These are phyloP conservation scores for Saccharomyces jurei DNA, from an alignment of 805 yeast genomes.

Conservation along the genomic window DNA sequence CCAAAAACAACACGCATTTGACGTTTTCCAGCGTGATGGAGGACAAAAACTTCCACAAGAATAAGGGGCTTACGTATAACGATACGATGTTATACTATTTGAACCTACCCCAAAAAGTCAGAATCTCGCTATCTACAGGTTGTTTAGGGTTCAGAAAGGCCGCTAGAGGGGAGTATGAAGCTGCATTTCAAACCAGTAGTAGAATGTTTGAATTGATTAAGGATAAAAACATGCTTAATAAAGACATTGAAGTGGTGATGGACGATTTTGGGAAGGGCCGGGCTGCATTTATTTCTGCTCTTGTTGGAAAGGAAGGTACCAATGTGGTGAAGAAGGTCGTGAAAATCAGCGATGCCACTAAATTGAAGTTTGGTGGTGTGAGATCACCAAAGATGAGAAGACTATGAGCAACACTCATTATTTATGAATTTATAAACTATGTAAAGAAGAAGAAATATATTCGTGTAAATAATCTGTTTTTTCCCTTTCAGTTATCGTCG, in stretches of 20 bases:
- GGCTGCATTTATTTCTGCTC: constrained; percentile 73
- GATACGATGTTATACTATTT: constrained; percentile 71
- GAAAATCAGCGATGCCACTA: constrained; percentile 71
- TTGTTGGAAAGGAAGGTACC: constrained; percentile 83
- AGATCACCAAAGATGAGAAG: constrained; percentile 78
- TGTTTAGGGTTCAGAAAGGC: constrained; percentile 82
- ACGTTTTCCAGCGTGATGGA: constrained; percentile 66
- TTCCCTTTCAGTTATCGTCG: constrained; percentile 11
- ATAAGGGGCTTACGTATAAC: constrained; percentile 48
- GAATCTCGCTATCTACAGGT: constrained; percentile 69
- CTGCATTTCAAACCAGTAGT: constrained; percentile 76
- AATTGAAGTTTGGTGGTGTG: constrained; percentile 86
- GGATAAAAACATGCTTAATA: constrained; percentile 48
- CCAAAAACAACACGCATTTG: constrained; percentile 74
- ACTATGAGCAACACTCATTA: constrained; percentile 32
- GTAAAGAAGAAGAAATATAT: background rate
- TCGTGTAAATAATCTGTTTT: constrained; percentile 1
- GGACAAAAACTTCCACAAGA: constrained; percentile 49
- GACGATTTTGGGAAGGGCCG: constrained; percentile 86
- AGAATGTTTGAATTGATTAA: constrained; percentile 64
- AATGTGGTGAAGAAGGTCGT: constrained; percentile 56
- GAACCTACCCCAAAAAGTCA: constrained; percentile 69
- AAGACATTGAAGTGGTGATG: constrained; percentile 66
- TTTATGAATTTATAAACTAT: background rate
- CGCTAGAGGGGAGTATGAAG: constrained; percentile 89